Evolutionary conservation across 768 basidiomycete species (phyloP).

Genomic region (Stropharia rugosoannulata): DNA sequence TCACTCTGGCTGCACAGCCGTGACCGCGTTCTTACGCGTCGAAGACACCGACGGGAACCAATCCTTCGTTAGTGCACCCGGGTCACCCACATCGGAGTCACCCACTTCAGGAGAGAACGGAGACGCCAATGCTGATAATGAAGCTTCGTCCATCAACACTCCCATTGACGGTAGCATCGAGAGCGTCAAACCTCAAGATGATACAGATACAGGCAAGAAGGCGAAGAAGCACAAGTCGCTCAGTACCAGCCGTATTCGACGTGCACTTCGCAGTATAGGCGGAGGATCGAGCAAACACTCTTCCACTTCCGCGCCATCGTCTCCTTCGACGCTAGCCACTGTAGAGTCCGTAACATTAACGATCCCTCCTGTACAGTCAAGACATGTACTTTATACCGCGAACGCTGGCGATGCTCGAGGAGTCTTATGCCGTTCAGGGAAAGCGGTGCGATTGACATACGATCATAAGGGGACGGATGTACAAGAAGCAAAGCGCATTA

Average conservation of each 20-base stretch:
- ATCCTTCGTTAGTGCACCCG: slow-evolving; percentile 50
- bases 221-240: slow-evolving; percentile 44
- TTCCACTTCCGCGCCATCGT: slow-evolving; percentile 33
- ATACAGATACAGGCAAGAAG: slow-evolving; percentile 25
- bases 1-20: slow-evolving; percentile 96
- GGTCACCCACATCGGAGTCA: slow-evolving; percentile 32
- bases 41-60: slow-evolving; percentile 81
- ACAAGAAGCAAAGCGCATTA: slow-evolving; percentile 97
- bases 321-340: slow-evolving; percentile 24
- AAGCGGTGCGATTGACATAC: slow-evolving; percentile 91
- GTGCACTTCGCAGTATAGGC: slow-evolving; percentile 53
- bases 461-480: slow-evolving; percentile 98
- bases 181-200: slow-evolving; percentile 37
- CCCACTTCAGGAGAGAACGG: slow-evolving; percentile 31
- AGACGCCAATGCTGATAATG: slow-evolving; percentile 31
- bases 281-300: slow-evolving; percentile 30
- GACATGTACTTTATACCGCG: slow-evolving; percentile 88
- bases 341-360: slow-evolving; percentile 29
- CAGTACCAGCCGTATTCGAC: slow-evolving; percentile 50
- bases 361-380: slow-evolving; percentile 49
- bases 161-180: slow-evolving; percentile 44
- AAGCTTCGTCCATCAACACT: slow-evolving; percentile 10
- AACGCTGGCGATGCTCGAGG: slow-evolving; percentile 97
- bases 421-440: slow-evolving; percentile 88
- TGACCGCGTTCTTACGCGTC: slow-evolving; percentile 90